Evolutionary conservation across 139 green algal species (phyloP).

Genomic region (Closterium sp.): DNA sequence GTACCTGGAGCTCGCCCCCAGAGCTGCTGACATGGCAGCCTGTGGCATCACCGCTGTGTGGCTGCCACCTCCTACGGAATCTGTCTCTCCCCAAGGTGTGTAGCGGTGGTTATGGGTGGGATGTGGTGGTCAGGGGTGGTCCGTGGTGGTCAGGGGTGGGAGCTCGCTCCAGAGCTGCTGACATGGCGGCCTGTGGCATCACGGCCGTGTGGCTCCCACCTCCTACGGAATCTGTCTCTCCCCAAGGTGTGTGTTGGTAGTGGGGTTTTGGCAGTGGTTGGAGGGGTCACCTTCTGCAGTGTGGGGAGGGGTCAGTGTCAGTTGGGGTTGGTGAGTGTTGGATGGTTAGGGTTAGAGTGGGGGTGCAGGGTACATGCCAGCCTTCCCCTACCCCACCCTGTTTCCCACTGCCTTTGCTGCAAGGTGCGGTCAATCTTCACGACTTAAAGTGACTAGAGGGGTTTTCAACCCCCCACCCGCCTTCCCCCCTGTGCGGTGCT

Average conservation of each 20-base stretch:
- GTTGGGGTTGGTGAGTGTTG: no score
- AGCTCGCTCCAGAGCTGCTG: constrained; percentile 3
- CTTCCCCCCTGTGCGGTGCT: not conserved
- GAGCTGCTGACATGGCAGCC: constrained; percentile 31
- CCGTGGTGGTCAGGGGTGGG: not conserved
- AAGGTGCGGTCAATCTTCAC: no score
- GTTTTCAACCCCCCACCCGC: no score
- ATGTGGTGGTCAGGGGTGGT: not conserved
- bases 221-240: constrained; percentile 47
- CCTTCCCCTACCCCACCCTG: no score
- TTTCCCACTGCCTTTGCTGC: no score
- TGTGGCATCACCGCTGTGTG: constrained; percentile 54
- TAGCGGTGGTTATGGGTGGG: no score
- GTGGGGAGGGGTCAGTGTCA: no score
- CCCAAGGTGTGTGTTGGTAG: constrained; percentile 27
- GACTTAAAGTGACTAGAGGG: no score
- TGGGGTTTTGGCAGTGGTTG: no score
- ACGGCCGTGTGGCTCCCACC: constrained; percentile 59
- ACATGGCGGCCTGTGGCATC: constrained; percentile 39
- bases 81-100: constrained; percentile 40
- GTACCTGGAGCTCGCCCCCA: constrained; percentile 43
- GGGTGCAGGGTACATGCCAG: no score
- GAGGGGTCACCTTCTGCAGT: no score
- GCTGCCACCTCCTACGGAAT: constrained; percentile 58
- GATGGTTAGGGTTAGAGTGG: no score